These are phyloP conservation scores for Skeletonema potamos DNA, from an alignment of 108 stramenopile genomes.

Conservation along the genomic window DNA sequence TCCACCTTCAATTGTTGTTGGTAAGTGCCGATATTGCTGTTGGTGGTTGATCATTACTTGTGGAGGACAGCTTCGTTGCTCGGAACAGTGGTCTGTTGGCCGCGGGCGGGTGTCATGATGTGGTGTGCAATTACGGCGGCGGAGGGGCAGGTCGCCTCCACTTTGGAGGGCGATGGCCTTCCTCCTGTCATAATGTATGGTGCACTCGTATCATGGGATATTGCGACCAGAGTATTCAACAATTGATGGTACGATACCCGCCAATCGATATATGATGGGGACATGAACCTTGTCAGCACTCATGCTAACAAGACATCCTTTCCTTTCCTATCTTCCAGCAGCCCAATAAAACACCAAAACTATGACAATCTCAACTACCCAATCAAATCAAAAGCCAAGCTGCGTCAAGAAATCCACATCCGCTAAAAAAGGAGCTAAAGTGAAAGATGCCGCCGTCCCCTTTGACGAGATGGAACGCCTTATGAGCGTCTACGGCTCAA, in stretches of 20 bases:
- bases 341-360: neutral
- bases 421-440: neutral
- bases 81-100: neutral
- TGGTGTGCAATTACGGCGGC: too few species aligned
- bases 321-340: neutral
- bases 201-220: neutral
- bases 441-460: constrained; percentile 3
- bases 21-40: neutral
- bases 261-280: too few species aligned
- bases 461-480: constrained; percentile 11
- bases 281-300: neutral
- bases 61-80: too few species aligned
- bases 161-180: too few species aligned
- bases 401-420: neutral
- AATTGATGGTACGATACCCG: neutral
- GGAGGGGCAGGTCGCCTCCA: too few species aligned
- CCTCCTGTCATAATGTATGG: too few species aligned
- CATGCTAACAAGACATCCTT: neutral
- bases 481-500: constrained; percentile 2
- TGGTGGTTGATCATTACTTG: too few species aligned
- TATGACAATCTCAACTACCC: neutral
- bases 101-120: neutral
- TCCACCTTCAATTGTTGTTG: neutral
- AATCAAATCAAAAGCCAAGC: neutral
- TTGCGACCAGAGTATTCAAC: neutral